phyloP scores from a whole-genome alignment of 441 rosid species.

The Adansonia madagascariensis region DNA sequence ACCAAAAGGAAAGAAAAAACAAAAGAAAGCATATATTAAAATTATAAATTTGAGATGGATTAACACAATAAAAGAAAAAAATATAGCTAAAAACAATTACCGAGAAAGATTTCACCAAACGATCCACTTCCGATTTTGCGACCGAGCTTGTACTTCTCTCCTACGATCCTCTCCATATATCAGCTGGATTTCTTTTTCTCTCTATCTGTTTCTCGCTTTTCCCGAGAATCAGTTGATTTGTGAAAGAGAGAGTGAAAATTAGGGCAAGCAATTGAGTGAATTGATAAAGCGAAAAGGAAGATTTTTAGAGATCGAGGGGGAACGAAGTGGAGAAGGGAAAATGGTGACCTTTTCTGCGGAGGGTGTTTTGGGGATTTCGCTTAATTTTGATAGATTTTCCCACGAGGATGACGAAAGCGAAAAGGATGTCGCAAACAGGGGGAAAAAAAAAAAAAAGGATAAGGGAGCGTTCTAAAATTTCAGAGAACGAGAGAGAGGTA shows the following conservation, averaged over 20 bases:
- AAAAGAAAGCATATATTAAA: not conserved
- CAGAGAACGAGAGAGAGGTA: not conserved
- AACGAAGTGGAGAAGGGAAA: not conserved
- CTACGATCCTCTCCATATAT: conserved; percentile 45
- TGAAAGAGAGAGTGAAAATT: conserved; percentile 15
- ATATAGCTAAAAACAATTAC: conserved; percentile 25
- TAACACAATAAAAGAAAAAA: not conserved
- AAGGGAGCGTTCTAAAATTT: conserved; percentile 20
- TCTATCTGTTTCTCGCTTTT: not conserved
- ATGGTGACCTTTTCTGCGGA: not conserved
- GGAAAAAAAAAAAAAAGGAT: not conserved
- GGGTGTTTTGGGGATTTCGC: conserved; percentile 17
- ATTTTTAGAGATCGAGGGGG: not conserved
- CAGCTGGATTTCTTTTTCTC: conserved; percentile 1
- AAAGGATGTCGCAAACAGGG: not conserved
- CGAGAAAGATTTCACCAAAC: conserved; percentile 54
- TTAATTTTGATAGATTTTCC: not conserved
- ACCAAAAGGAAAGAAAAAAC: not conserved
- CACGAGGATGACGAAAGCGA: not conserved
- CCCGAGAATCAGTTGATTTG: not conserved
- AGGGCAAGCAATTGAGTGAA: conserved; percentile 25
- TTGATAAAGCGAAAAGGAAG: not conserved
- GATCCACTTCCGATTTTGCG: conserved; percentile 58
- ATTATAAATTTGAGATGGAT: not conserved
- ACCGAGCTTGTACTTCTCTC: conserved; percentile 44